Conservation (phyloP, 805 yeast species). For the Suhomyces sp. region DNA sequence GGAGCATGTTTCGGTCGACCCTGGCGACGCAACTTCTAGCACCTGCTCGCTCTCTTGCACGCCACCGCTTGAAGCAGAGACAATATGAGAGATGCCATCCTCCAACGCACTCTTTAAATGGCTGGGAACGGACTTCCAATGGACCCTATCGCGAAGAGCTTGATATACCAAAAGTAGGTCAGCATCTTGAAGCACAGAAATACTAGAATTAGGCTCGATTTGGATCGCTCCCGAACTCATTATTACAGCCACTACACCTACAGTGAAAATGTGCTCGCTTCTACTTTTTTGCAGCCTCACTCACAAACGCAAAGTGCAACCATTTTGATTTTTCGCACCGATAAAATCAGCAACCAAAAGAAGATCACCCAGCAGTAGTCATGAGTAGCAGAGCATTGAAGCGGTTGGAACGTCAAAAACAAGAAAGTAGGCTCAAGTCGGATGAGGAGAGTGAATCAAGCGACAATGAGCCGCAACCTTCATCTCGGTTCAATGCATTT, state of each 20-base stretch:
- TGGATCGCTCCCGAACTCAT: background rate
- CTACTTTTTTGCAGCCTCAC: slow-evolving; percentile 4
- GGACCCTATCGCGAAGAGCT: background rate
- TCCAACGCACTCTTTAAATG: background rate
- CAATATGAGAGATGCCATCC: background rate
- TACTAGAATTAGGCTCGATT: background rate
- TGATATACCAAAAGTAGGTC: background rate
- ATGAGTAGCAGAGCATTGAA: slow-evolving; percentile 29
- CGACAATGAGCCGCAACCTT: slow-evolving; percentile 12
- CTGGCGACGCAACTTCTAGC: background rate
- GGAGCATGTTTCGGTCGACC: background rate
- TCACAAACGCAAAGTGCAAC: slow-evolving; percentile 5
- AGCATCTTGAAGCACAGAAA: background rate
- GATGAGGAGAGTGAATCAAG: slow-evolving; percentile 14
- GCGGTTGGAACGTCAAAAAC: slow-evolving; percentile 22
- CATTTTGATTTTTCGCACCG: background rate
- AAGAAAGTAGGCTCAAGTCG: slow-evolving; percentile 7
- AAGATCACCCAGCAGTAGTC: background rate
- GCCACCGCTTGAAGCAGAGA: background rate
- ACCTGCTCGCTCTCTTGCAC: background rate
- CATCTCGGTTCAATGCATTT: slow-evolving; percentile 40
- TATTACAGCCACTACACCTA: background rate
- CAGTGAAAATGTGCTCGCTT: background rate
- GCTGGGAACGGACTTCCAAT: background rate
- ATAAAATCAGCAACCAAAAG: background rate